Evolutionary conservation across 305 asterid species (phyloP), one percentile per base, ranked within the genome.

Genomic region (Fraxinus albicans): DNA sequence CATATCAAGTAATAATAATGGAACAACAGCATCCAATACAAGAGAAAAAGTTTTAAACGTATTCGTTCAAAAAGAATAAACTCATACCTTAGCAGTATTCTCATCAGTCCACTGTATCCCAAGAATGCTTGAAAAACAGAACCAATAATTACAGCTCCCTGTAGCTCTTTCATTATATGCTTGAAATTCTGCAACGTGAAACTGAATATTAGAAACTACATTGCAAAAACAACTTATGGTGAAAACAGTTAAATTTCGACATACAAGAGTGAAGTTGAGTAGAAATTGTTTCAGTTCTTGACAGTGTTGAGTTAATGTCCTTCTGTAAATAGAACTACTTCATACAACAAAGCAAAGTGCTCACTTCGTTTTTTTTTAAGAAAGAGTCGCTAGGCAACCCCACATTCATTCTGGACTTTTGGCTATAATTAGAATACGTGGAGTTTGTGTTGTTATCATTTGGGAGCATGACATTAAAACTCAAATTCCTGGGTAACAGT

Each of bases 131-230:
- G 99, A 90, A 97, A 97, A 84, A 97, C 93, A 50, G 99, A 95
- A 87, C 97, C 97, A 86, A 95, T 90, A 69, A 97, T 97, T 77
- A 97, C 88, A 84, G 99, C 98, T 81, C 99, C 99, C 83, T 97
- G 98, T 83, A 97, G 91, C 91, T 93, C 97, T 87, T 92, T 95
- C 99, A 97, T 97, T 83, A 95, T 94, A 89, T 97, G 98, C 93
- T 88, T 93, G 90, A 97, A 97, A 86, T 91, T 97, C 99, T 97
- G 96, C 83, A 86, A 82, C 80, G 82, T 34, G 15, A 50, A 81
- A 81, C 77, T 60, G 75, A 83, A 10, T 70, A 55, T 55, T 21
- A 55, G 27, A 76, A 73, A 25, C 38, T 19, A 40, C 73, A 70
- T 31, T 36, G 73, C 55, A 79, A 83, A 27, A 81, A 44, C 7